These are phyloP conservation scores for Aphanomyces cochlioides DNA, from an alignment of 352 stramenopile species.

Conservation along the genomic window DNA sequence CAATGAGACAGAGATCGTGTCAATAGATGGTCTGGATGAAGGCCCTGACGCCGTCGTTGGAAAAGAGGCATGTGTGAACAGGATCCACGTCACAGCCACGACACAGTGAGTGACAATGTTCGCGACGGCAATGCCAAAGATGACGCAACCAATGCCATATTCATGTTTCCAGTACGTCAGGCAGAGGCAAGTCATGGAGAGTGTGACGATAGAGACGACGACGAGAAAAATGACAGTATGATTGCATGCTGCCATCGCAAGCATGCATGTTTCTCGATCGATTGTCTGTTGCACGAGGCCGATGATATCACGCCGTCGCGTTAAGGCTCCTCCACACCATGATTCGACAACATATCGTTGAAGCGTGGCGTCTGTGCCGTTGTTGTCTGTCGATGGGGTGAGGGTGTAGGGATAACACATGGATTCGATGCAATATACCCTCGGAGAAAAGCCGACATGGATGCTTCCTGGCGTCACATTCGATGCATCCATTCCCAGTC, in stretches of 20 bases:
- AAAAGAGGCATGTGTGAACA: background rate
- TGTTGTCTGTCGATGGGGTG: background rate
- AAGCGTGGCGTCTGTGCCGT: background rate
- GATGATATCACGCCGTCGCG: background rate
- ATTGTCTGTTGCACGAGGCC: background rate
- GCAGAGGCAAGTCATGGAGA: background rate
- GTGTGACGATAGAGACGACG: background rate
- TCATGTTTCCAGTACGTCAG: slow-evolving; percentile 14
- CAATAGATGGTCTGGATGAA: no score
- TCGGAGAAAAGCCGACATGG: background rate
- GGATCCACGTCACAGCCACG: slow-evolving; percentile 4
- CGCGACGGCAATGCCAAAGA: background rate
- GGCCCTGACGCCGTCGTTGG: background rate
- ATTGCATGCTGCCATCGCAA: background rate
- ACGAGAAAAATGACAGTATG: background rate
- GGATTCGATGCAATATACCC: background rate
- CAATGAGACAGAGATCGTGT: background rate
- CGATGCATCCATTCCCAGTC: background rate
- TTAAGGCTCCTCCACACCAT: background rate
- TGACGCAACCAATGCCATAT: background rate
- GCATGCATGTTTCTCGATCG: background rate
- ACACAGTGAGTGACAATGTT: background rate
- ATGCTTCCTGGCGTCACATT: background rate
- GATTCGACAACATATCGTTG: background rate
- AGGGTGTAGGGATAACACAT: background rate